These are phyloP conservation scores for Fusarium newnesense DNA, from an alignment of 2,329 filamentous ascomycete genomes.

Conservation along the genomic window DNA sequence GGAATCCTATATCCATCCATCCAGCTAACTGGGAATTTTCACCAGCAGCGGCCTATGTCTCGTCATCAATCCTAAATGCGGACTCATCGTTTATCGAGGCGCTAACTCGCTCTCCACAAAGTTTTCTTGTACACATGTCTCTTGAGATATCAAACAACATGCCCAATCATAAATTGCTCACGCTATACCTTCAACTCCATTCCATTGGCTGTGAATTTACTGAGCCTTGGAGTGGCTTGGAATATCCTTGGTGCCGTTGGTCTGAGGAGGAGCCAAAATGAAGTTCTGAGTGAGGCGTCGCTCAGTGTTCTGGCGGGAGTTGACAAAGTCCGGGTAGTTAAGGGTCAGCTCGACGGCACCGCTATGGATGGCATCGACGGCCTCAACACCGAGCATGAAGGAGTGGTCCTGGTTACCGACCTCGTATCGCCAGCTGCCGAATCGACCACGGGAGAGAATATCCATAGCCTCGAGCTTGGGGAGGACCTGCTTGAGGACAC, in stretches of 20 bases:
- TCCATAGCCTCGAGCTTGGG: slow-evolving; percentile 91
- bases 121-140: slow-evolving; percentile 39
- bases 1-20: slow-evolving; percentile 35
- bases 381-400: slow-evolving; percentile 97
- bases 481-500: slow-evolving; percentile 89
- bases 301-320: slow-evolving; percentile 72
- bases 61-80: slow-evolving; percentile 43
- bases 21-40: slow-evolving; percentile 32
- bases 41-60: slow-evolving; percentile 36
- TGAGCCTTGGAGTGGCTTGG: slow-evolving; percentile 52
- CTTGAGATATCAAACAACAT: slow-evolving; percentile 38
- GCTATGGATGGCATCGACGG: slow-evolving; percentile 88
- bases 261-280: slow-evolving; percentile 50
- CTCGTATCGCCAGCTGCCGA: slow-evolving; percentile 98
- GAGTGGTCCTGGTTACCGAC: slow-evolving; percentile 97
- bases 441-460: slow-evolving; percentile 95
- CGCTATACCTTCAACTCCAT: slow-evolving; percentile 27
- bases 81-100: slow-evolving; percentile 38
- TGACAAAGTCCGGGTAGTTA: slow-evolving; percentile 98
- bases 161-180: slow-evolving; percentile 32
- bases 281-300: slow-evolving; percentile 58
- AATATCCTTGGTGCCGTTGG: slow-evolving; percentile 50
- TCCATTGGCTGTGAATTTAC: slow-evolving; percentile 43
- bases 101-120: slow-evolving; percentile 35
- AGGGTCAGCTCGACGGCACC: slow-evolving; percentile 91